phyloP scores from a whole-genome alignment of 164 flowering plant genomes.

The Nymphaea colorata region DNA sequence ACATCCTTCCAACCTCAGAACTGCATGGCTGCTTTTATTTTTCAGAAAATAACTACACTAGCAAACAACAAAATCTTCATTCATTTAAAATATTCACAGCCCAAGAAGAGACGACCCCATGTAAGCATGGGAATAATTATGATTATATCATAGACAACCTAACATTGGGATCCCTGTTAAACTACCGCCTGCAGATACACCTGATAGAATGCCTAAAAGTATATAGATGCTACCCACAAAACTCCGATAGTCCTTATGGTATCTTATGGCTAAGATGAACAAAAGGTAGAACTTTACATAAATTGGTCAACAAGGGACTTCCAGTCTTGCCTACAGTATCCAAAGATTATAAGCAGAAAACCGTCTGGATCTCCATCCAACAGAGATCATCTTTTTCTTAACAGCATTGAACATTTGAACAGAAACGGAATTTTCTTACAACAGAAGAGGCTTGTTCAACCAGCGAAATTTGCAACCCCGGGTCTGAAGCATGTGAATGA shows the following conservation, averaged over 20 bases:
- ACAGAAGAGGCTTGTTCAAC: slow-evolving; percentile 17
- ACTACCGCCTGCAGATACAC: background rate
- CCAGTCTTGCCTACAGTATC: too few relatives aligned
- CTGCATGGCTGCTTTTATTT: too few relatives aligned
- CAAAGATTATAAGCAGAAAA: too few relatives aligned
- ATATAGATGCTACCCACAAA: background rate
- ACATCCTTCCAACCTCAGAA: background rate
- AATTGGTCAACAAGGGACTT: too few relatives aligned
- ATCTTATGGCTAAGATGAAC: too few relatives aligned
- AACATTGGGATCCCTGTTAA: background rate
- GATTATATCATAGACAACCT: background rate
- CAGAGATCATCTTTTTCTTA: background rate
- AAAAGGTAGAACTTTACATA: too few relatives aligned
- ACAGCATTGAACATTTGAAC: too few relatives aligned
- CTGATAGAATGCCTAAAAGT: background rate
- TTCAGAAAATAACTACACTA: background rate
- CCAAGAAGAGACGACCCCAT: background rate
- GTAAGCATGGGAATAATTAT: background rate
- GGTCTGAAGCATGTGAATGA: slow-evolving; percentile 28
- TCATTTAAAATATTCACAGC: background rate
- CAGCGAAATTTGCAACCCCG: slow-evolving; percentile 54
- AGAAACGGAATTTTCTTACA: background rate
- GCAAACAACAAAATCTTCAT: background rate
- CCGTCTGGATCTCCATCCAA: background rate
- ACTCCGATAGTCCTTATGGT: background rate